Percentiles rank a stretch among this genome's conserved stretches.
Conservation (phyloP, 2,329 filamentous ascomycete genomes). For the Hypomyces rosellus region DNA sequence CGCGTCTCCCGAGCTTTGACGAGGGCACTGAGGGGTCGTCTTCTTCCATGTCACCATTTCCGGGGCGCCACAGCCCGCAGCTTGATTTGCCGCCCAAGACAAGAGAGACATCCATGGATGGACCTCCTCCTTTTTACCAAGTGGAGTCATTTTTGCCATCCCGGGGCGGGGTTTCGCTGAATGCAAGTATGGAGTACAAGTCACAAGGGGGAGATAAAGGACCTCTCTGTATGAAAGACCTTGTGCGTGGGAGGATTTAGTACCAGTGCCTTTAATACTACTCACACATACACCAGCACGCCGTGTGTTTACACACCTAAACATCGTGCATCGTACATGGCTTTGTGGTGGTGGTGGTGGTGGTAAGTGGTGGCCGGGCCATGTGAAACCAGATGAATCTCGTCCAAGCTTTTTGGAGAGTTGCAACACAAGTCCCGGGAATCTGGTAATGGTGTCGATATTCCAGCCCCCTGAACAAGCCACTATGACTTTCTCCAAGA, state of each 20-base stretch:
- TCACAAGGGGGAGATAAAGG: too few relatives aligned
- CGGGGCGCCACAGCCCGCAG: background rate
- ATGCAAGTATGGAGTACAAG: background rate
- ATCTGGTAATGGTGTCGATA: conserved; percentile 13
- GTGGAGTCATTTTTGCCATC: background rate
- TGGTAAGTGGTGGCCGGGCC: too few relatives aligned
- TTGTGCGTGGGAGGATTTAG: too few relatives aligned
- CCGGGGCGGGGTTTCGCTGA: too few relatives aligned
- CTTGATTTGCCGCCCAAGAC: background rate
- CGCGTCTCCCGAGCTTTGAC: background rate
- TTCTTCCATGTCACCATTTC: background rate
- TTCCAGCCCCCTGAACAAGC: conserved; percentile 1
- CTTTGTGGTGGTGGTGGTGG: background rate
- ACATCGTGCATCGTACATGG: too few relatives aligned
- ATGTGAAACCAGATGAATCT: conserved; percentile 7
- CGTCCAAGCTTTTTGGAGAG: conserved; percentile 5
- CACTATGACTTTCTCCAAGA: background rate
- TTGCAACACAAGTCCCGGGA: conserved; percentile 12
- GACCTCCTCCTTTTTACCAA: background rate
- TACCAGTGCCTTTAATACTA: too few relatives aligned
- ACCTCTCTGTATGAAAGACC: too few relatives aligned
- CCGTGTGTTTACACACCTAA: too few relatives aligned
- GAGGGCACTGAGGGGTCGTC: background rate
- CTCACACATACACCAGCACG: too few relatives aligned
- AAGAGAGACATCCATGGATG: background rate